Conservation (phyloP, 2,329 filamentous ascomycete species). For the Pyrenochaeta sp. region DNA sequence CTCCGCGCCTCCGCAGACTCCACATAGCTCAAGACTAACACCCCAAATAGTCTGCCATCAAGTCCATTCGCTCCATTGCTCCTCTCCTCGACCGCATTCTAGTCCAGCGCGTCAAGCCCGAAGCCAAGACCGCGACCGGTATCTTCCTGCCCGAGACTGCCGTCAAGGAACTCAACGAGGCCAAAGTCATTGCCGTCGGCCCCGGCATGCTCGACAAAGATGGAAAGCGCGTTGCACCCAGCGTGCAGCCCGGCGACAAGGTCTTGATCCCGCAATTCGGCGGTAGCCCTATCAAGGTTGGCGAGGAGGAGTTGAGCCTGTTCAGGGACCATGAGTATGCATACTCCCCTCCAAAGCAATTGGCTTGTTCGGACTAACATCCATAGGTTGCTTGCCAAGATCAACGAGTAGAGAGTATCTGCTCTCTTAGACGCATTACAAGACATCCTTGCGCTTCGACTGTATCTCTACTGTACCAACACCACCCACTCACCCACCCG, state of each 20-base stretch:
- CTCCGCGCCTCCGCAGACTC: conserved; percentile 3
- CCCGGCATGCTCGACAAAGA: conserved; percentile 88
- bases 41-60: conserved; percentile 67
- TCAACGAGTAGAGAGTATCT: conserved; percentile 78
- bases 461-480: conserved; percentile 44
- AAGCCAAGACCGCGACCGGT: conserved; percentile 93
- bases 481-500: conserved; percentile 16
- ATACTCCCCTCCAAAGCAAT: background rate
- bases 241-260: conserved; percentile 84
- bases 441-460: background rate
- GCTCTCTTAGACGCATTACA: background rate
- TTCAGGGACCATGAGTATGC: conserved; percentile 98
- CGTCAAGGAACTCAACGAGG: conserved; percentile 98
- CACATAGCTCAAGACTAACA: conserved; percentile 10
- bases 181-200: conserved; percentile 92
- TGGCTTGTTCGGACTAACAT: conserved; percentile 4
- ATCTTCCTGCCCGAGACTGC: conserved; percentile 98
- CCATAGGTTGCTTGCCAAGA: conserved; percentile 92
- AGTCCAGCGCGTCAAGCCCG: conserved; percentile 96
- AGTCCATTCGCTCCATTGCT: conserved; percentile 92
- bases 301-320: conserved; percentile 93
- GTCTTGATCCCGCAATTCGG: conserved; percentile 97
- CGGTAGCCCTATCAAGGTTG: conserved; percentile 94
- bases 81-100: conserved; percentile 98
- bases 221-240: conserved; percentile 85